Conservation (phyloP, 305 asterid species). For the Fraxinus albicans region DNA sequence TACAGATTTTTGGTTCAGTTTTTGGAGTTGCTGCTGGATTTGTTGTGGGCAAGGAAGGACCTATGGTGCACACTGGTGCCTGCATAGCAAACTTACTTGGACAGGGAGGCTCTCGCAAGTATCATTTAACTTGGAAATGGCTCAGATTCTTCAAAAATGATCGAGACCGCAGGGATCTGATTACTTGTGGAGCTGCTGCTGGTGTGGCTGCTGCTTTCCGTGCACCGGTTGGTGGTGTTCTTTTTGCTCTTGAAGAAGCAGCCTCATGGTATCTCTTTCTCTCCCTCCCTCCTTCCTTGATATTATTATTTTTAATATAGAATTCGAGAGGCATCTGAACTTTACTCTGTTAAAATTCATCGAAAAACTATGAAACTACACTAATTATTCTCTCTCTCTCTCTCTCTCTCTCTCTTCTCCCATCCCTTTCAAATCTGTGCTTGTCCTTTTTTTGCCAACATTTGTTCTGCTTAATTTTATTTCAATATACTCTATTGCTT, state of each 20-base stretch:
- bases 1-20: slow-evolving; percentile 88
- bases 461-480: background rate
- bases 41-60: slow-evolving; percentile 98
- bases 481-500: background rate
- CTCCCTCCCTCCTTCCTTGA: slow-evolving; percentile 10
- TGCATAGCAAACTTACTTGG: slow-evolving; percentile 96
- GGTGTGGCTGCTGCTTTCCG: slow-evolving; percentile 99
- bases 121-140: slow-evolving; percentile 92
- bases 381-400: background rate
- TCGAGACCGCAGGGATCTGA: slow-evolving; percentile 87
- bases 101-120: slow-evolving; percentile 96
- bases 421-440: background rate
- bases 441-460: background rate
- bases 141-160: slow-evolving; percentile 85
- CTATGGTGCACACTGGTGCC: slow-evolving; percentile 98
- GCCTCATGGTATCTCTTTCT: slow-evolving; percentile 73
- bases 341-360: background rate
- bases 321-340: background rate
- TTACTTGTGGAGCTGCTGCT: slow-evolving; percentile 99
- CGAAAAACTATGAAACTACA: background rate
- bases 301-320: background rate
- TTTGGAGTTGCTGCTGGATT: slow-evolving; percentile 98
- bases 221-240: slow-evolving; percentile 99
- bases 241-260: slow-evolving; percentile 97
- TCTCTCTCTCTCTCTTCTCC: background rate